Percentiles rank a stretch among this genome's conserved stretches.
phyloP scores from a whole-genome alignment of 257 asterid species.

The Craterostigma plantagineum region DNA sequence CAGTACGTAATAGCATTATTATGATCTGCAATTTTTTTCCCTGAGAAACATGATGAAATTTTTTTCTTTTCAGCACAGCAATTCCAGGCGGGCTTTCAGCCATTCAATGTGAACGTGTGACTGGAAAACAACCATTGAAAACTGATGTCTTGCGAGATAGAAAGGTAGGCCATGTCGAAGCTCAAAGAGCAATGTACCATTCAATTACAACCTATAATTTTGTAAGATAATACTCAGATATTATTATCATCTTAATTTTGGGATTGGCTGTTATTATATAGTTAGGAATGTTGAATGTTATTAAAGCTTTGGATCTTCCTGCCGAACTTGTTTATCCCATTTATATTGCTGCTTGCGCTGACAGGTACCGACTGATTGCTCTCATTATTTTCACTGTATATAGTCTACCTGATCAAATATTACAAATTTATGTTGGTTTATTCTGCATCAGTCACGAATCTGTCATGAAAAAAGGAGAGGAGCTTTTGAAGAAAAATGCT shows the following conservation, averaged over 20 bases:
- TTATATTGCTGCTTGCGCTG: slow-evolving; percentile 62
- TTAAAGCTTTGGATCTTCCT: slow-evolving; percentile 64
- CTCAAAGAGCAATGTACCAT: slow-evolving; percentile 3
- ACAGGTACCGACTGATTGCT: slow-evolving; percentile 34
- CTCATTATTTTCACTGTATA: background rate
- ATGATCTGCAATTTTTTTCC: slow-evolving; percentile 6
- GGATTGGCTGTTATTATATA: slow-evolving; percentile 14
- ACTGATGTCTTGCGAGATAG: slow-evolving; percentile 33
- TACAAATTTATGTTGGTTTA: slow-evolving; percentile 8
- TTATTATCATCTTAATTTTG: slow-evolving; percentile 1
- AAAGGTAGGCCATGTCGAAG: slow-evolving; percentile 37
- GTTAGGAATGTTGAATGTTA: slow-evolving; percentile 73
- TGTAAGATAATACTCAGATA: background rate
- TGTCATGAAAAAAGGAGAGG: slow-evolving; percentile 70
- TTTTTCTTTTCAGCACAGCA: slow-evolving; percentile 36
- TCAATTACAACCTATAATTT: no score
- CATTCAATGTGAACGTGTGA: slow-evolving; percentile 59
- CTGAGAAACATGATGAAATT: slow-evolving; percentile 13
- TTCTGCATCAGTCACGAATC: slow-evolving; percentile 52
- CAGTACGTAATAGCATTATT: background rate
- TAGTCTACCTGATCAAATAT: no score
- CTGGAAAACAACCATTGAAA: slow-evolving; percentile 54
- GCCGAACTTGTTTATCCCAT: slow-evolving; percentile 71
- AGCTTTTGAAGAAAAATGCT: slow-evolving; percentile 73
- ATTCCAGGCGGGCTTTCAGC: slow-evolving; percentile 74